Conservation (phyloP, 352 stramenopile species). For the Globisporangium nunn region DNA sequence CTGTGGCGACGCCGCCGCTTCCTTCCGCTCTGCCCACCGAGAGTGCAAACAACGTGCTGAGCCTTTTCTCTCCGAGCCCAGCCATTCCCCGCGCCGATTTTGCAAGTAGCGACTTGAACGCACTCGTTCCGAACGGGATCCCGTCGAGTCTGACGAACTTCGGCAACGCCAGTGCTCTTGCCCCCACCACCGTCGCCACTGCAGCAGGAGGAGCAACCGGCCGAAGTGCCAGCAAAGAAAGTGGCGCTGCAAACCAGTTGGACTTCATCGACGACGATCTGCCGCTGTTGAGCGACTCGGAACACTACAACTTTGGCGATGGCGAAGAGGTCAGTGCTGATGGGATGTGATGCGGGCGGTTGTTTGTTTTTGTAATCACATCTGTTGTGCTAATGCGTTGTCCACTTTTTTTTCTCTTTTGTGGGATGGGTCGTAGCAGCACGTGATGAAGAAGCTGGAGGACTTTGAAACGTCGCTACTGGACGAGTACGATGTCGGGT, state of each 20-base stretch:
- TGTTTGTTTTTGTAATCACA: not conserved
- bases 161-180: constrained; percentile 9
- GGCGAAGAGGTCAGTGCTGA: constrained; percentile 59
- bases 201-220: not conserved
- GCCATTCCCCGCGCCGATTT: constrained; percentile 10
- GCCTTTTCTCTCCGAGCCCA: constrained; percentile 54
- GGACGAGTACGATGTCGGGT: constrained; percentile 82
- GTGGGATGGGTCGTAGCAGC: constrained; percentile 34
- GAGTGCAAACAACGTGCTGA: constrained; percentile 55
- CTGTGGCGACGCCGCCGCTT: constrained; percentile 14
- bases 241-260: constrained; percentile 19
- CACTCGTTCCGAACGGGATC: constrained; percentile 14
- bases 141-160: constrained; percentile 20
- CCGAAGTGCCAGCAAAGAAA: not conserved
- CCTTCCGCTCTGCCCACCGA: constrained; percentile 4
- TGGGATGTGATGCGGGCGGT: not conserved
- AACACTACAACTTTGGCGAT: constrained; percentile 67
- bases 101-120: constrained; percentile 15
- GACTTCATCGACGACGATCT: constrained; percentile 76
- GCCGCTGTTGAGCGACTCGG: constrained; percentile 55
- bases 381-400: not conserved
- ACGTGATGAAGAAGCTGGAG: constrained; percentile 85
- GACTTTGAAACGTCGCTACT: constrained; percentile 85
- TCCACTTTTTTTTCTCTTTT: constrained; percentile 15
- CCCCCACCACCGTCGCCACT: not conserved